phyloP scores from a whole-genome alignment of 441 rosid species.

The Populus hybrid region DNA sequence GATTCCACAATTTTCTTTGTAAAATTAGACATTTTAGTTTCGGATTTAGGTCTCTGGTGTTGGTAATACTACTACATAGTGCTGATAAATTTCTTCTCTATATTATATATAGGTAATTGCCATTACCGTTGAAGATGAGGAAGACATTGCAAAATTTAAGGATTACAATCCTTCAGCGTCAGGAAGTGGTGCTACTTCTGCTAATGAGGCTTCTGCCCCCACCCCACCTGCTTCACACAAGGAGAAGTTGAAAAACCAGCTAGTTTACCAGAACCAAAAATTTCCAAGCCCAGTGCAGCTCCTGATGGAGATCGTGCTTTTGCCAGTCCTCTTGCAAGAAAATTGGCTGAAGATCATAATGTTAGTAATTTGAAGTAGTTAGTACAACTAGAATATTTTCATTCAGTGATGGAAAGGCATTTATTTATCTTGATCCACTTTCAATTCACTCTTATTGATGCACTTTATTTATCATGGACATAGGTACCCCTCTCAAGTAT shows the following conservation, averaged over 20 bases:
- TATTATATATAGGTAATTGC: slow-evolving; percentile 59
- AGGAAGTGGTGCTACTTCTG: slow-evolving; percentile 33
- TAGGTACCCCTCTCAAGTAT: slow-evolving; percentile 81
- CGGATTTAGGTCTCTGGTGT: slow-evolving; percentile 1
- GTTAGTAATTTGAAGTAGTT: slow-evolving; percentile 35
- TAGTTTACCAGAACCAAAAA: slow-evolving; percentile 56
- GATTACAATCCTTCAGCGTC: slow-evolving; percentile 73
- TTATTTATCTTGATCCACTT: slow-evolving; percentile 2
- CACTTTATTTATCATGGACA: slow-evolving; percentile 11
- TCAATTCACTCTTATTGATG: slow-evolving; percentile 9
- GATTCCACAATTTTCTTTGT: not conserved
- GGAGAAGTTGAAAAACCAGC: slow-evolving; percentile 57
- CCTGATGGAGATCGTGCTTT: slow-evolving; percentile 67
- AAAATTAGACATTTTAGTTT: slow-evolving; percentile 8
- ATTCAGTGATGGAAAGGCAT: slow-evolving; percentile 1
- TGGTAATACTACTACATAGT: not conserved
- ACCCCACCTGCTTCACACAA: slow-evolving; percentile 42
- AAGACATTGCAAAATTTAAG: slow-evolving; percentile 73
- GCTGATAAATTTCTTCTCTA: slow-evolving; percentile 9
- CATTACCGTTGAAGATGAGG: slow-evolving; percentile 90
- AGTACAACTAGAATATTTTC: not conserved
- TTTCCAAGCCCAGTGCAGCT: slow-evolving; percentile 43
- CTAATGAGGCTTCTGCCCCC: slow-evolving; percentile 50
- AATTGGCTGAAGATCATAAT: slow-evolving; percentile 80
- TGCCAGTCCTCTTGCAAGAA: slow-evolving; percentile 88